Evolutionary conservation across 306 rosid genomes (phyloP), one percentile per base, ranked within the genome.

Genomic region (Nissolia schottii): DNA sequence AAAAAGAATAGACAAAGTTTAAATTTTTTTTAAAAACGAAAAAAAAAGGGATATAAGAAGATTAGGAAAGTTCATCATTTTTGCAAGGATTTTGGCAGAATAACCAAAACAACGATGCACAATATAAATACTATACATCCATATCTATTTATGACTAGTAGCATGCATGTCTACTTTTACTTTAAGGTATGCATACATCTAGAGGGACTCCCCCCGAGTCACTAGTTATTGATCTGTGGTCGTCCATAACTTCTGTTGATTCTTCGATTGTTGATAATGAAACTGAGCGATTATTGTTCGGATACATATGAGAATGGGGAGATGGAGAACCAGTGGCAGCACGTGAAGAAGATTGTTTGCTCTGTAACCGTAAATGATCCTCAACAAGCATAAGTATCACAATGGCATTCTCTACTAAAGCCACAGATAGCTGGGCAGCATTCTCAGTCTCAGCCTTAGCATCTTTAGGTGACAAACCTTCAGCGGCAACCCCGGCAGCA

Each of bases 301-400:
- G 82, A 68, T 80, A 71, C 51, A 80, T 82, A 24, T 76, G 84
- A 73, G 93, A 77, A 80, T 84, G 84, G 7, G 90, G 92, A 76
- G 96, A 89, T 41, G 84, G 82, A 31, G 90, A 87, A 77, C 78
- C 82, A 85, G 88, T 85, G 43, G 65, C n/a, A 79, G 83, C 70
- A 69, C 46, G 81, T 31, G 89, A 84, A 81, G 92, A 82, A 43
- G 82, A 89, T 54, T 82, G 83, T 78, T 88, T 94, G 81, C 96
- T 81, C 67, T 91, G 99, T 73, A 87, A 70, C 57, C 99, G 93
- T 77, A 94, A 84, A 87, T 94, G 99, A 84, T 94, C 99, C 96
- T 94, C 99, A 62, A 89, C 99, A 68, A 94, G 99, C 99, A 94
- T 94, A 75, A 94, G 87, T 79, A 88, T 91, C 77, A 94, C 99